Percentiles rank a stretch among this genome's conserved stretches.
phyloP scores from a whole-genome alignment of 495 filamentous ascomycete genomes.

The Aspergillus heteromorphus region DNA sequence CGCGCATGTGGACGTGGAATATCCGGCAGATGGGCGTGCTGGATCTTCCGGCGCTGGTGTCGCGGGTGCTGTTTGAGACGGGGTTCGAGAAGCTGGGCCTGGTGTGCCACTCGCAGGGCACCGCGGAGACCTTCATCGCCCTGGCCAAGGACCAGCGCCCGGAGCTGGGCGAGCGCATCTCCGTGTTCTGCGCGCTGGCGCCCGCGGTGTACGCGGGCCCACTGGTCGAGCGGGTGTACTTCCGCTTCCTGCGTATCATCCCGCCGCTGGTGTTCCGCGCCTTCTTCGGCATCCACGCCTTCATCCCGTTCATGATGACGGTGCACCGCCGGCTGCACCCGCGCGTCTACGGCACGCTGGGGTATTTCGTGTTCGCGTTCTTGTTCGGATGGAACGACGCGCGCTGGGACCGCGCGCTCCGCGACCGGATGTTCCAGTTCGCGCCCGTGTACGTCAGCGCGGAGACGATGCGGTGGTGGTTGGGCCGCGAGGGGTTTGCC shows the following conservation, averaged over 20 bases:
- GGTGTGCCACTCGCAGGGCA: conserved; percentile 86
- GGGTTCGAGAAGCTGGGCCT: conserved; percentile 79
- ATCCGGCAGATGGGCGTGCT: conserved; percentile 90
- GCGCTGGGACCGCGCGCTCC: conserved; percentile 78
- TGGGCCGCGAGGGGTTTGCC: conserved; percentile 86
- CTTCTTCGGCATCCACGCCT: conserved; percentile 89
- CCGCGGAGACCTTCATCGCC: conserved; percentile 83
- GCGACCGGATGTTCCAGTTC: conserved; percentile 85
- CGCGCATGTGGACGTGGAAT: conserved; percentile 97
- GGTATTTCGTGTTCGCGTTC: conserved; percentile 86
- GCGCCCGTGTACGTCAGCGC: conserved; percentile 84
- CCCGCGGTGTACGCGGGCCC: conserved; percentile 90
- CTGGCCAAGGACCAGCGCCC: conserved; percentile 90
- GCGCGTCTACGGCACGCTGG: conserved; percentile 72
- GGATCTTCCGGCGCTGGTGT: conserved; percentile 84
- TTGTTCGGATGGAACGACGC: conserved; percentile 85
- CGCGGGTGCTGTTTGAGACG: conserved; percentile 76
- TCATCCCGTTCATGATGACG: conserved; percentile 92
- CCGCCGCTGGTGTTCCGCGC: conserved; percentile 69
- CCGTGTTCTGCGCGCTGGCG: conserved; percentile 88
- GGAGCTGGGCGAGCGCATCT: conserved; percentile 76
- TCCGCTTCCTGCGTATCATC: conserved; percentile 86
- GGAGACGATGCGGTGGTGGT: conserved; percentile 95
- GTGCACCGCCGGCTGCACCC: conserved; percentile 64
- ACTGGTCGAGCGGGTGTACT: conserved; percentile 78